Conservation (phyloP, 2,329 filamentous ascomycete genomes). For the Scolecobasidium constrictum region DNA sequence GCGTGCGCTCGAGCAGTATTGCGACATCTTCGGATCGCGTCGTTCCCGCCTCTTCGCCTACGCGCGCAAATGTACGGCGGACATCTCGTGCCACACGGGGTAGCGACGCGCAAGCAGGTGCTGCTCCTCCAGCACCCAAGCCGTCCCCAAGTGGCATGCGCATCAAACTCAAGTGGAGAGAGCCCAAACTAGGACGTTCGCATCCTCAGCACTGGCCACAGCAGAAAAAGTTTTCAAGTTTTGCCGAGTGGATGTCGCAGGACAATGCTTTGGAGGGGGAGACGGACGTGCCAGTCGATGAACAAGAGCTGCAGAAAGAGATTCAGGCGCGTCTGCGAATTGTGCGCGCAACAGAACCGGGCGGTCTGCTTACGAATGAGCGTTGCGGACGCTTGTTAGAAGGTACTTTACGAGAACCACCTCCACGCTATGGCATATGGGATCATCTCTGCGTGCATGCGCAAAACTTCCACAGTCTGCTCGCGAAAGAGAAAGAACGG, state of each 20-base stretch:
- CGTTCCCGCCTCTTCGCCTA: no score
- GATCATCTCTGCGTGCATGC: constrained; percentile 78
- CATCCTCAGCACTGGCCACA: constrained; percentile 40
- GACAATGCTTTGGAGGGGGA: constrained; percentile 37
- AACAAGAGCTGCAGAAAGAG: constrained; percentile 40
- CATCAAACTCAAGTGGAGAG: constrained; percentile 41
- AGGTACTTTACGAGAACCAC: constrained; percentile 62
- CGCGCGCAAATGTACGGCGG: no score
- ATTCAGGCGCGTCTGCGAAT: constrained; percentile 59
- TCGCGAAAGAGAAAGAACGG: constrained; percentile 66
- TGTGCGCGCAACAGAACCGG: constrained; percentile 60
- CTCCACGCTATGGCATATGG: constrained; percentile 71
- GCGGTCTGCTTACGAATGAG: constrained; percentile 61
- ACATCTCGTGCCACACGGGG: no score
- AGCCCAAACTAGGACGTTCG: constrained; percentile 37
- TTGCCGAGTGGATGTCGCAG: constrained; percentile 53
- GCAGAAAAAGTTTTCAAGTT: constrained; percentile 36
- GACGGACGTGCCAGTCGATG: constrained; percentile 23
- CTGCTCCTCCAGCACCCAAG: no score
- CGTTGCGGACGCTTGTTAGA: constrained; percentile 63
- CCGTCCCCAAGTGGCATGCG: no score
- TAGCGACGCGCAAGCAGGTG: no score
- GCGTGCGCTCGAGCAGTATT: no score
- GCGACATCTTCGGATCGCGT: no score
- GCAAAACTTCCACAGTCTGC: constrained; percentile 66